Percentiles rank a stretch among this genome's conserved stretches.
Conservation (phyloP, 228 moss, liverwort and hornwort species). For the Sphagnum magellanicum region DNA sequence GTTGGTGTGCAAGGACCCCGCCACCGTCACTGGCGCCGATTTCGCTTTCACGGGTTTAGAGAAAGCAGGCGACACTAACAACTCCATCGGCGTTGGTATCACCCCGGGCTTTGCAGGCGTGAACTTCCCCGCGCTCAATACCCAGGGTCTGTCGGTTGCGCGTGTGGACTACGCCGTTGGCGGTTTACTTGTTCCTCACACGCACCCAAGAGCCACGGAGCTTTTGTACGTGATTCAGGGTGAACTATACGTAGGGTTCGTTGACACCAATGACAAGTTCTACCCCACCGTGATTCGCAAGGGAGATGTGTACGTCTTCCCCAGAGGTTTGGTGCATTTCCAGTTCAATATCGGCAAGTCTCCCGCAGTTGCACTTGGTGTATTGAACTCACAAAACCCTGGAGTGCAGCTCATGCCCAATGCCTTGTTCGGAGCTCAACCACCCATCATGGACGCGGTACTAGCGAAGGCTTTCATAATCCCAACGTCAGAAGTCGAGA, state of each 20-base stretch:
- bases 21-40: background rate
- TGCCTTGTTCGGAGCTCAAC: conserved; percentile 24
- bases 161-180: conserved; percentile 16
- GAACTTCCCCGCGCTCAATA: conserved; percentile 21
- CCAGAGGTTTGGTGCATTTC: conserved; percentile 19
- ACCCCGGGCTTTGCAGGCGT: background rate
- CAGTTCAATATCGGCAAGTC: conserved; percentile 15
- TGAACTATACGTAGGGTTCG: conserved; percentile 12
- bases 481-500: background rate
- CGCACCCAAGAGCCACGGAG: conserved; percentile 33
- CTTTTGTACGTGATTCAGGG: conserved; percentile 17
- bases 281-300: conserved; percentile 8
- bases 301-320: conserved; percentile 15
- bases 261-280: conserved; percentile 14
- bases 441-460: background rate
- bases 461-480: conserved; percentile 15
- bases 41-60: background rate
- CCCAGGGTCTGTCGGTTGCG: conserved; percentile 18
- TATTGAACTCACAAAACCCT: conserved; percentile 33
- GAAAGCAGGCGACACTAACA: background rate
- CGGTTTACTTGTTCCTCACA: conserved; percentile 31
- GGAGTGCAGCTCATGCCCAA: conserved; percentile 24
- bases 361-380: conserved; percentile 7
- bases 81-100: background rate
- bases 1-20: background rate